Base-by-base conservation (phyloP, 768 basidiomycete genomes). In the Mycena latifolia region DNA sequence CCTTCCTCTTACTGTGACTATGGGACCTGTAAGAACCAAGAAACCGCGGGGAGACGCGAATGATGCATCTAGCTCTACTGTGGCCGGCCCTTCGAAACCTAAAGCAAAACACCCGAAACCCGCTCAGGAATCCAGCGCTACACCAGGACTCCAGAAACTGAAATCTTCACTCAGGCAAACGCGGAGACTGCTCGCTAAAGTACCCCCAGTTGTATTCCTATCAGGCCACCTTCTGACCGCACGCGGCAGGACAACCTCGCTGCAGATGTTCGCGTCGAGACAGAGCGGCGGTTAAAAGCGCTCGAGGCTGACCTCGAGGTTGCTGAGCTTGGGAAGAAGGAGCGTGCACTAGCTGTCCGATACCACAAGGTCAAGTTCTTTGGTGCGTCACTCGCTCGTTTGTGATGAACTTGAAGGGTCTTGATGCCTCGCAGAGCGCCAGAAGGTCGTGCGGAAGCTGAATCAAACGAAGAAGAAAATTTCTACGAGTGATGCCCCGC, bases 291-390 rank as follows among this genome's bases (percentile, higher is more conserved):
- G 62, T 74, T 93, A 43, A 91, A 87, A 72, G 84, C 89, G 0
- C 85, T 98, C 3, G 89, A 96, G 75, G 84, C 79, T 9, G 94
- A 95, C 70, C 82, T 96, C 17, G 84, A 80, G 27, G 84, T 81
- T 59, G 91, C 91, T 0, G 89, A 92, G 77, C 72, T 76, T 25
- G 82, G 85, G 37, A 84, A 84, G 51, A 90, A 90, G 75, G 93
- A 94, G 77, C 87, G 92, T 50, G 80, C 89, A 46, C 82, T 93
- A 71, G 92, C 93, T 0, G 78, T 85, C 43, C 87, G 87, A 66
- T 99, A 99, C 77, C 95, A 96, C 71, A 94, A 89, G 81, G 81
- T 96, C 72, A 96, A 95, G 77, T 99, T 99, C 80, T 98, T 99
- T 67, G 96, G 95, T 96, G 67, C 69, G 84, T 76, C n/a, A 41